These are phyloP conservation scores for Danielia oregonensis DNA, from an alignment of 805 yeast genomes.

Conservation along the genomic window DNA sequence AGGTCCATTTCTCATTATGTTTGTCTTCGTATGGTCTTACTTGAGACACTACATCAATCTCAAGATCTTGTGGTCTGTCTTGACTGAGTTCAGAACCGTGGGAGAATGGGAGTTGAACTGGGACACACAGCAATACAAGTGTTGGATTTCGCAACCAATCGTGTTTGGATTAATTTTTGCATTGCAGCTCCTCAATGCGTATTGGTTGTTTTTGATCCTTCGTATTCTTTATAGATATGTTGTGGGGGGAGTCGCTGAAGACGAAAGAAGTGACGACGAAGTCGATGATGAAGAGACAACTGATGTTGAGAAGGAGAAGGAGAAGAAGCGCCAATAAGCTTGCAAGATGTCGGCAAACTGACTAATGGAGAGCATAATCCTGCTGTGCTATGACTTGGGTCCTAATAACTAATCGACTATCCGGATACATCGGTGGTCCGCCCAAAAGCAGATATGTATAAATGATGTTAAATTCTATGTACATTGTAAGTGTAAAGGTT, in stretches of 20 bases:
- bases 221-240: conserved; percentile 71
- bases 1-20: conserved; percentile 64
- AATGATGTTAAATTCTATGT: neutral
- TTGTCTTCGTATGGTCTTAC: conserved; percentile 77
- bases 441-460: too few species aligned
- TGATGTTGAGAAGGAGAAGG: conserved; percentile 18
- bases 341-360: too few species aligned
- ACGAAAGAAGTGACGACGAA: conserved; percentile 88
- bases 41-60: conserved; percentile 84
- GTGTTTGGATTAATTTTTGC: conserved; percentile 75
- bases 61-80: conserved; percentile 74
- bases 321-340: conserved; percentile 14
- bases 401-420: too few species aligned
- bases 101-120: conserved; percentile 81
- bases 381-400: too few species aligned
- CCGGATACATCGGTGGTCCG: too few species aligned
- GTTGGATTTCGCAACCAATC: conserved; percentile 92
- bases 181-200: conserved; percentile 78
- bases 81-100: conserved; percentile 81
- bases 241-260: conserved; percentile 57
- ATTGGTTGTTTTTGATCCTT: conserved; percentile 82
- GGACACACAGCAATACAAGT: conserved; percentile 90
- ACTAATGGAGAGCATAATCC: too few species aligned
- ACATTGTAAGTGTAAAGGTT: conserved; percentile 1
- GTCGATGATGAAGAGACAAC: conserved; percentile 44